These are phyloP conservation scores for Vigna nakashimae DNA, from an alignment of 306 rosid species.

Conservation along the genomic window DNA sequence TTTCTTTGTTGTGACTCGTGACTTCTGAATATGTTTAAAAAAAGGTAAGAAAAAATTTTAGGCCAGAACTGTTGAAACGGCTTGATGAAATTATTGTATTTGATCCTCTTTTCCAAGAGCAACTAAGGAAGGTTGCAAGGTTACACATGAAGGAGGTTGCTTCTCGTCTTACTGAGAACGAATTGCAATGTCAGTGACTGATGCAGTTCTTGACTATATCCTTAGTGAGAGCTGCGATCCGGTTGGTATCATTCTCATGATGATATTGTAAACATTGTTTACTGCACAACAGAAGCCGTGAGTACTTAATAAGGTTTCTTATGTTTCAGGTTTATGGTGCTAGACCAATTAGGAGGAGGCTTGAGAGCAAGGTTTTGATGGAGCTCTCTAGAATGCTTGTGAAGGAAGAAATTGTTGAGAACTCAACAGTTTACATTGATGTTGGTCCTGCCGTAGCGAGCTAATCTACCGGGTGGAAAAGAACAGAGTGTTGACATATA, in stretches of 20 bases:
- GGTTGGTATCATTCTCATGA: background rate
- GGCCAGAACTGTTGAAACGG: background rate
- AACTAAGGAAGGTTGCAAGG: background rate
- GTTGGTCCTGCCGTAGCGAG: background rate
- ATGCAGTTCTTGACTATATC: background rate
- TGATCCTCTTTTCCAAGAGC: background rate
- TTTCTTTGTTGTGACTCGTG: background rate
- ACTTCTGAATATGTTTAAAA: background rate
- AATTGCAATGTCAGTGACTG: background rate
- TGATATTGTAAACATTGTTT: background rate
- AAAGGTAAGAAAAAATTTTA: background rate
- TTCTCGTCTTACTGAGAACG: background rate
- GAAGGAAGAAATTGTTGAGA: slow-evolving; percentile 7
- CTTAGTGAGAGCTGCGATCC: background rate
- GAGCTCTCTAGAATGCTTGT: background rate
- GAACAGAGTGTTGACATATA: background rate
- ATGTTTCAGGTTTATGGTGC: background rate
- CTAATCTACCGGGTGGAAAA: background rate
- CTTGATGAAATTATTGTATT: background rate
- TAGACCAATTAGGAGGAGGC: background rate
- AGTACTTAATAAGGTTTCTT: background rate
- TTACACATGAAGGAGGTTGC: background rate
- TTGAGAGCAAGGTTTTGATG: background rate
- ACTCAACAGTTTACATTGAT: background rate
- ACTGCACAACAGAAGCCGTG: background rate